These are phyloP conservation scores for Flueggea neowawraea DNA, from an alignment of 441 rosid species.

Conservation along the genomic window DNA sequence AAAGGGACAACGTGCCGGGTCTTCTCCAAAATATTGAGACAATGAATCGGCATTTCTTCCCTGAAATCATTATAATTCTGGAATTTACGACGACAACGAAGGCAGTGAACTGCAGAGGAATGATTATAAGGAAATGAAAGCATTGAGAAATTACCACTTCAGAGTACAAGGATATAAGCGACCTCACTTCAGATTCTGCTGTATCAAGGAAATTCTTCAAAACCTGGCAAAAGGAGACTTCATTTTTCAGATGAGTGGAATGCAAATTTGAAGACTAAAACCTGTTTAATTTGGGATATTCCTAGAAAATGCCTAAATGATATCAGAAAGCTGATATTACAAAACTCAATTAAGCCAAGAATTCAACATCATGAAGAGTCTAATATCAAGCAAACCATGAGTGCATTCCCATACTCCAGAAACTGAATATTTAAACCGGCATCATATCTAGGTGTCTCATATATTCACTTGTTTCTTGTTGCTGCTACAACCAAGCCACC, in stretches of 20 bases:
- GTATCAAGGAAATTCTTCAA: conserved; percentile 77
- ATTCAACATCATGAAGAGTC: no score
- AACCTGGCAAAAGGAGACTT: conserved; percentile 41
- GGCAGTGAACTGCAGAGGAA: neutral
- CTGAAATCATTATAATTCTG: conserved; percentile 36
- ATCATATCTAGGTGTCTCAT: no score
- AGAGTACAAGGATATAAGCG: conserved; percentile 65
- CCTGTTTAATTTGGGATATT: neutral
- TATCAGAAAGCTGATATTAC: no score
- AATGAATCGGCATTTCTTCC: conserved; percentile 97
- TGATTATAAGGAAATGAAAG: conserved; percentile 3
- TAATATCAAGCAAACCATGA: no score
- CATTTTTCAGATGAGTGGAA: conserved; percentile 5
- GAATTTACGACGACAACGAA: conserved; percentile 5
- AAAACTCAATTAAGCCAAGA: no score
- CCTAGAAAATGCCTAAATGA: neutral
- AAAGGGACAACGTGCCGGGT: conserved; percentile 98
- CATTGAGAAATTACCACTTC: conserved; percentile 65
- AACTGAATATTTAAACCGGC: no score
- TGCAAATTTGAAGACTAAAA: neutral
- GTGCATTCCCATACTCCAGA: no score
- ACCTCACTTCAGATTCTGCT: conserved; percentile 89
- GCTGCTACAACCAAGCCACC: no score
- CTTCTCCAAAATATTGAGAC: conserved; percentile 95
- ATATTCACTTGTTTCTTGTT: no score